Evolutionary conservation across 192 early-diverging fungal genomes (phyloP).

Genomic region (Coemansia sp.): DNA sequence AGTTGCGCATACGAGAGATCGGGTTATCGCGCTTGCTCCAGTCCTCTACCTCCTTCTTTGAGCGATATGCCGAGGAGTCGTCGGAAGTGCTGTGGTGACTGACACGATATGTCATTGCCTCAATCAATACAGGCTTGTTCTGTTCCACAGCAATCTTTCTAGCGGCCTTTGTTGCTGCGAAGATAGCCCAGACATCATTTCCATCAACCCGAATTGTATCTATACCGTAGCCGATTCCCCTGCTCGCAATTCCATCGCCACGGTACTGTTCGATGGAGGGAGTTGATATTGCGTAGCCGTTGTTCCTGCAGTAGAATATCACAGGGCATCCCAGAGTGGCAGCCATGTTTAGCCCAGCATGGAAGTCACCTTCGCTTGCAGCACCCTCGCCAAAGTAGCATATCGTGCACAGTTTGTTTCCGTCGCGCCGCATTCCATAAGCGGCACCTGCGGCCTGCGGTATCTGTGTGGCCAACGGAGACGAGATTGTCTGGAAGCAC

Average conservation of each 20-base stretch:
- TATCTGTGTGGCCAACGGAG: conserved; percentile 93
- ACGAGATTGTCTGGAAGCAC: conserved; percentile 96
- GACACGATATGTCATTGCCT: conserved; percentile 97
- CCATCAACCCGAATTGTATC: conserved; percentile 97
- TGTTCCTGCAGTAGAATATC: conserved; percentile 98
- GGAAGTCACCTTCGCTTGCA: conserved; percentile 97
- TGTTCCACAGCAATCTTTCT: conserved; percentile 78
- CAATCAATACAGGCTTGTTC: conserved; percentile 88
- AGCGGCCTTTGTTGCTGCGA: conserved; percentile 85
- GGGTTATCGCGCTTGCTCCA: conserved; percentile 89
- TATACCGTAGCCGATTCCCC: conserved; percentile 97
- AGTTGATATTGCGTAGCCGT: conserved; percentile 98
- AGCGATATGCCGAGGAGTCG: conserved; percentile 93
- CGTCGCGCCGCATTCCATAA: conserved; percentile 86
- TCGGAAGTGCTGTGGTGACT: conserved; percentile 98
- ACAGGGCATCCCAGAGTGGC: conserved; percentile 87
- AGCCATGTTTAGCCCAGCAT: conserved; percentile 96
- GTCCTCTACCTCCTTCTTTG: conserved; percentile 87
- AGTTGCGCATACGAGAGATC: conserved; percentile 84
- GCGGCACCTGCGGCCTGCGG: conserved; percentile 97
- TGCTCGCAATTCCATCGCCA: conserved; percentile 94
- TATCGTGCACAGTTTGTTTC: conserved; percentile 75
- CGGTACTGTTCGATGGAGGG: conserved; percentile 93
- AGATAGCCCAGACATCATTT: conserved; percentile 98
- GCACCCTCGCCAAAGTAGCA: conserved; percentile 99